Evolutionary conservation across 441 rosid species (phyloP).

Genomic region (Populus hybrid): DNA sequence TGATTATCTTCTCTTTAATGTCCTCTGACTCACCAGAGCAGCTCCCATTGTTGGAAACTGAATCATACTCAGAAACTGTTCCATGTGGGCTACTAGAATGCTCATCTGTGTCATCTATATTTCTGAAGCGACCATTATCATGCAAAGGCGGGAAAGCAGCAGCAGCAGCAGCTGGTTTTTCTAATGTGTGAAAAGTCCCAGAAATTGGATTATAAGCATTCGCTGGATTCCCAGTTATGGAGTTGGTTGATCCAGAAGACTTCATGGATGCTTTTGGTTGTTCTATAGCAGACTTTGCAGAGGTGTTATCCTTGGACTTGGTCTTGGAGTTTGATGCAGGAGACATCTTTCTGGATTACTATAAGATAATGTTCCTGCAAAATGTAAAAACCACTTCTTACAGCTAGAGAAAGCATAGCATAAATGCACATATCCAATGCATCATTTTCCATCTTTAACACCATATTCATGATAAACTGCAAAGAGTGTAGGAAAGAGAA

Average conservation of each 20-base stretch:
- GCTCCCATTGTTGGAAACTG: constrained; percentile 74
- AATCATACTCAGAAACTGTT: constrained; percentile 58
- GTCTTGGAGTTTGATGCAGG: constrained; percentile 52
- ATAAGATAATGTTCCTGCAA: constrained; percentile 4
- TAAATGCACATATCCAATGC: not conserved
- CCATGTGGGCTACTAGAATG: constrained; percentile 38
- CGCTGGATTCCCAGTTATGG: constrained; percentile 42
- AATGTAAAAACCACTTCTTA: not conserved
- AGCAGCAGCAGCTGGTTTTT: constrained; percentile 36
- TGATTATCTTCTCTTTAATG: constrained; percentile 51
- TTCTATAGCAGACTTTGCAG: constrained; percentile 42
- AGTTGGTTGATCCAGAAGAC: constrained; percentile 39
- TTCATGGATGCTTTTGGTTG: constrained; percentile 42
- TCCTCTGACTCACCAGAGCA: constrained; percentile 91
- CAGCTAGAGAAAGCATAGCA: not conserved
- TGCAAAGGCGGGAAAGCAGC: constrained; percentile 42
- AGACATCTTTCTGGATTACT: constrained; percentile 45
- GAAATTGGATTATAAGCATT: constrained; percentile 66
- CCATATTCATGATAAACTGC: not conserved
- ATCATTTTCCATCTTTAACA: not conserved
- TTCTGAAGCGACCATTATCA: constrained; percentile 52
- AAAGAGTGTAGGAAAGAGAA: not conserved
- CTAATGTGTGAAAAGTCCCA: constrained; percentile 67
- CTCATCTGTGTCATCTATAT: constrained; percentile 66
- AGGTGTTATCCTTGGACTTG: constrained; percentile 46